Evolutionary conservation across 2,329 filamentous ascomycete genomes (phyloP).

Genomic region (Metarhizium brunneum): DNA sequence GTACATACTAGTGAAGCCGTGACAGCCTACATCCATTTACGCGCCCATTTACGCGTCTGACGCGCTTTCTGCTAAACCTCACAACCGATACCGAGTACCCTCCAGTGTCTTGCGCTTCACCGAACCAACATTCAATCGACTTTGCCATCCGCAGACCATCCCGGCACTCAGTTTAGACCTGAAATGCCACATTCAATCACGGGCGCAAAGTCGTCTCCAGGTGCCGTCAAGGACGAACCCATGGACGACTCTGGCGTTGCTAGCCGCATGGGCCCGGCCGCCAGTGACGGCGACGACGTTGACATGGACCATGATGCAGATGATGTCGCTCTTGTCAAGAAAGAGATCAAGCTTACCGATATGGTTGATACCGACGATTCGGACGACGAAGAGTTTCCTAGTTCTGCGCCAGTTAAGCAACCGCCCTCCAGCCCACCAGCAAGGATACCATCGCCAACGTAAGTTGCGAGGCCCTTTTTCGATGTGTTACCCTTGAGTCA

Average conservation of each 20-base stretch:
- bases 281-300: conserved; percentile 26
- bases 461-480: conserved; percentile 12
- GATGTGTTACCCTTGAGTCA: no score
- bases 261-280: conserved; percentile 19
- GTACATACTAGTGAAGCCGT: neutral
- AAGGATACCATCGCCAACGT: conserved; percentile 34
- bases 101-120: neutral
- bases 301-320: conserved; percentile 30
- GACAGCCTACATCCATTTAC: neutral
- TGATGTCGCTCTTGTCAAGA: conserved; percentile 21
- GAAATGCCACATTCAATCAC: conserved; percentile 37
- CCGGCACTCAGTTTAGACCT: neutral
- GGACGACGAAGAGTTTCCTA: conserved; percentile 54
- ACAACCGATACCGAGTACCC: neutral
- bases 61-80: neutral
- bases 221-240: conserved; percentile 21
- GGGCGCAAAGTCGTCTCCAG: conserved; percentile 18
- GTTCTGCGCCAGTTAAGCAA: conserved; percentile 32
- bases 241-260: conserved; percentile 24
- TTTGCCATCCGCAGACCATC: neutral
- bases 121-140: neutral
- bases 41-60: neutral
- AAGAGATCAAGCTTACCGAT: conserved; percentile 46
- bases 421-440: conserved; percentile 30
- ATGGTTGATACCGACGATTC: conserved; percentile 50